Evolutionary conservation across 805 yeast species (phyloP), one percentile per base, ranked within the genome.

Genomic region (Komagataella populi): DNA sequence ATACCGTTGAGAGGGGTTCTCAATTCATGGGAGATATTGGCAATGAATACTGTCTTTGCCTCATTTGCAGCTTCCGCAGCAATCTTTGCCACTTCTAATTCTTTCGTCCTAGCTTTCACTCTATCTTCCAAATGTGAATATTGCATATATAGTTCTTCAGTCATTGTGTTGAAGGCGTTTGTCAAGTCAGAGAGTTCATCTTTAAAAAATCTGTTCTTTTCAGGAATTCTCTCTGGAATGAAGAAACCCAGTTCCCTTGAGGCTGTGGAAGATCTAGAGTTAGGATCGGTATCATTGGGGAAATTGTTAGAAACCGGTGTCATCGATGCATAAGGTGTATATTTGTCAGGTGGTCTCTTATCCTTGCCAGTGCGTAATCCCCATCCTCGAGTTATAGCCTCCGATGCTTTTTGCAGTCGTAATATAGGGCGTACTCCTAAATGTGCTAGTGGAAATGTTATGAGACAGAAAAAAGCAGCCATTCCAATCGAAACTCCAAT

Each of bases 1-100:
- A 93, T 93, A 63, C 99, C 99, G 64, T 93, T 93, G 55, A 93
- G 71, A 1, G 99, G 99, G 0, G 98, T 93, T 58, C 98, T 78
- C 61, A 93, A 72, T 69, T 93, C 99, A 64, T 88, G 96, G 0
- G 96, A 87, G 16, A 88, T 89, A 57, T 90, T 87, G 2, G 96
- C 96, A 59, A 88, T 83, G 63, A 88, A 88, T 6, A 87, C 89
- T 6, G 98, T 90, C 62, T 93, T 93, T 2, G 98, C 96, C 58
- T 93, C 97, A 64, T 91, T 91, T 1, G 99, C 99, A 24, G 84
- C 80, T 67, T 91, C 97, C 12, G 71, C 71, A 49, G 66, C 68
- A 30, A 84, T 76, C 59, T 87, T 86, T 7, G 96, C 93, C 1
- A 83, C 83, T 64, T 90, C 96, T 47, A 91, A 72, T 64, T 91